Evolutionary conservation across 2,329 filamentous ascomycete genomes (phyloP), one percentile per base, ranked within the genome.

Genomic region (Aspergillus versicolor): DNA sequence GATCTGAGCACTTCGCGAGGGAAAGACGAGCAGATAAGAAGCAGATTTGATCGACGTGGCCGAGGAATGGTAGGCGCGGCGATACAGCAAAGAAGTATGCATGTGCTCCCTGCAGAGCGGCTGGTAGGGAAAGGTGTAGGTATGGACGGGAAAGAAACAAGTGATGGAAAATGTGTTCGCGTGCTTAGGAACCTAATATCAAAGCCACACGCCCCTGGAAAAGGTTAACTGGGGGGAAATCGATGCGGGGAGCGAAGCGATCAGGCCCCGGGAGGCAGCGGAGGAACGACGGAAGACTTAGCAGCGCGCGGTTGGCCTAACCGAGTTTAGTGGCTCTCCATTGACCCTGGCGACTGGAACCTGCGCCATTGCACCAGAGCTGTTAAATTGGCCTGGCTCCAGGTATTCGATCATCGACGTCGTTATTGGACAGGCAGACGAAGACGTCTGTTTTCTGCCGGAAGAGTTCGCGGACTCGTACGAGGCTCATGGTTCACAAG

Each of bases 21-120:
- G 47, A 45, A 58, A 60, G 50, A 32, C 43, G 41, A 59, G 52
- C 42, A 56, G 47, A 52, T 51, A 59, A 57, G 60, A 63, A 43
- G 52, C 42, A 54, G 60, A 62, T 49, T 57, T 58, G 30, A 64
- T 52, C n/a, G 54, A 56, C 46, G 66, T 67, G 64, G 67, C 68
- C 67, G 72, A 70, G 65, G 69, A 64, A 57, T 63, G 56, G 53
- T 69, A 55, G 60, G 71, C 65, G 64, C 70, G 68, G 61, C 66
- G 71, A 59, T 67, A 63, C 48, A 69, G 47, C 24, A 64, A 57
- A 30, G 57, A 62, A 63, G 68, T 64, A 66, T 65, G 73, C 73
- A 76, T 76, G 67, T 71, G 72, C 69, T 21, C 63, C 19, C 46
- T 54, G 19, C 41, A 46, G 42, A 57, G 44, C 43, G 50, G 58